Base-by-base conservation (phyloP, 768 basidiomycete species). In the Russula vinacea region DNA sequence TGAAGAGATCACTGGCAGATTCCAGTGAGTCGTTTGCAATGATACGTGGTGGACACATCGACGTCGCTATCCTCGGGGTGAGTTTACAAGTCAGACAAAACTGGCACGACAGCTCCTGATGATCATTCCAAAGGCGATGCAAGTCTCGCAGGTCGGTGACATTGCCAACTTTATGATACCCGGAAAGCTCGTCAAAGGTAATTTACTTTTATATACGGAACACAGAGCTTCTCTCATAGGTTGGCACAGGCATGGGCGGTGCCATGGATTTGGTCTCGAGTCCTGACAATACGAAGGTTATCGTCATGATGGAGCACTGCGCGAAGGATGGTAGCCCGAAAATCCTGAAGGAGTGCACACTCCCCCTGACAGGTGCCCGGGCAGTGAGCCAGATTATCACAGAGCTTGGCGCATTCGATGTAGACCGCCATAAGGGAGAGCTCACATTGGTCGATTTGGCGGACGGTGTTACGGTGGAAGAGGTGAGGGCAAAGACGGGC, bases 111-210 rank as follows among this genome's bases (percentile, higher is more conserved):
- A 50, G 57, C 26, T 40, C 24, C 33, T 56, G 60, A 61, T n/a
- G 24, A 29, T 37, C 19, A 32, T 37, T 29, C 2, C 17, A n/a
- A 47, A 93, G 91, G 93, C 93, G 11, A 92, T 98, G 92, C 87
- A 98, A 81, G 95, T 98, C 55, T 94, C 93, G 2, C 87, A 90
- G 68, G 85, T 84, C 1, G 94, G 92, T 45, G 95, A 98, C 74
- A 89, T 98, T 67, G 95, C 95, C 62, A 98, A 98, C 79, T 98
- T 93, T 74, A 98, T 97, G 95, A 94, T 97, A 71, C 95, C 94
- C 2, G 92, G 94, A 16, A 96, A 97, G 78, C 82, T 94, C 73
- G 82, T 93, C 39, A 92, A 90, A 80, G 89, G 88, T 83, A 68
- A 11, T 45, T 5, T 17, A 32, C 47, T 4, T 11, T 44, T 45